Evolutionary conservation across 805 yeast species (phyloP), one percentile per base, ranked within the genome.

Genomic region (Schwanniomyces pseudopolymorphus): DNA sequence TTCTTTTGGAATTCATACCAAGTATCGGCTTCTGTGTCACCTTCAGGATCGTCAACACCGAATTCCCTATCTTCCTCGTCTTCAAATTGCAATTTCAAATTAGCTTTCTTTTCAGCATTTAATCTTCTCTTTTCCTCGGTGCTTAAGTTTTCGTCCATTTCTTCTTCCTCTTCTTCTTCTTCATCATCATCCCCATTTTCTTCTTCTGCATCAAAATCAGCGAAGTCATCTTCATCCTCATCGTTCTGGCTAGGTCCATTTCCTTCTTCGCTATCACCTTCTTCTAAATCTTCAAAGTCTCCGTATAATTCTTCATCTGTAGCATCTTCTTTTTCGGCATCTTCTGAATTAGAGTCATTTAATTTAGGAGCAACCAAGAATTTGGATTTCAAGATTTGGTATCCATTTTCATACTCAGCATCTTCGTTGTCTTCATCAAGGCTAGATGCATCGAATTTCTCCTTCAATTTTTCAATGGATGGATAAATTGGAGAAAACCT

Each of bases 1-100:
- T 96, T 95, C 72, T 94, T 94, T 66, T 94, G 97, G 66, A 87
- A 82, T 64, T 92, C 98, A 64, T 92, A 94, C 99, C 99, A 94
- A 0, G 97, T 90, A 58, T 92, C 97, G 46, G 89, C 89, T 60
- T 87, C 95, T 19, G 66, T 64, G 42, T 62, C 70, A 46, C 80
- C 85, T 61, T 87, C 90, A 10, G 88, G 88, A 52, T 89, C 96
- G 51, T 85, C 88, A 21, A 84, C 89, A 14, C 87, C 88, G 54
- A 81, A 81, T 47, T 74, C 78, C 10, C 77, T 60, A 47, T 73
- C 78, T 56, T 84, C 90, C 62, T 84, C 89, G 43, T 83, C 89
- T 60, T 94, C 98, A 60, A 94, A 89, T 62, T 94, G 97, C 58
- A 88, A 75, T 49, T 90, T 84, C 48, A 92, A 75, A 58, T 87